Percentiles rank a stretch among this genome's conserved stretches.
These are phyloP conservation scores for Sclerotinia trifoliorum DNA, from an alignment of 2,329 filamentous ascomycete species.

Conservation along the genomic window DNA sequence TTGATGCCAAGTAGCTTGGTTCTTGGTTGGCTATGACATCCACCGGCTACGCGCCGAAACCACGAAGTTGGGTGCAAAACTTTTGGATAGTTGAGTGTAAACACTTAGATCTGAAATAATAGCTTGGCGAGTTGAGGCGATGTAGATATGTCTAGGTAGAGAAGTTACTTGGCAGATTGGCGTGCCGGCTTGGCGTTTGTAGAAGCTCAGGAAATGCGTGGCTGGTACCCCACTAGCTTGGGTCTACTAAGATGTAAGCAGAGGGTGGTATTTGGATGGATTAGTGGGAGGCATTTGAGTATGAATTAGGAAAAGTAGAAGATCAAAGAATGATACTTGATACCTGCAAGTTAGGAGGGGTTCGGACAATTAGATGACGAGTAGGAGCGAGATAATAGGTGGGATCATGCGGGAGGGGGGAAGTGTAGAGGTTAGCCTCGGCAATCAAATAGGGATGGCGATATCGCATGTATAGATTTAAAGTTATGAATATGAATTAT, in stretches of 20 bases:
- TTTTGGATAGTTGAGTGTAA: no score
- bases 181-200: constrained; percentile 6
- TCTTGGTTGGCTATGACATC: neutral
- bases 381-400: neutral
- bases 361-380: constrained; percentile 6
- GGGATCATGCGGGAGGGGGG: no score
- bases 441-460: neutral
- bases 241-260: neutral
- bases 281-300: neutral
- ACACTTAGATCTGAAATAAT: neutral
- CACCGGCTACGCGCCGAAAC: constrained; percentile 2
- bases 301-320: no score
- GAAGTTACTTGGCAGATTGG: neutral
- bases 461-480: neutral
- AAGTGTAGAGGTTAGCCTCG: neutral
- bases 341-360: neutral
- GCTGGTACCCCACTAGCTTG: no score
- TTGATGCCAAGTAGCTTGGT: constrained; percentile 17
- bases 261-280: neutral
- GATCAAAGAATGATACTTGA: neutral
- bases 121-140: neutral
- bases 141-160: no score
- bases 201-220: neutral
- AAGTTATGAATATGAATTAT: neutral
- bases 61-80: neutral